Percentiles rank a stretch among this genome's conserved stretches.
These are phyloP conservation scores for Ogataea hybrid DNA, from an alignment of 1,139 yeast species.

Conservation along the genomic window DNA sequence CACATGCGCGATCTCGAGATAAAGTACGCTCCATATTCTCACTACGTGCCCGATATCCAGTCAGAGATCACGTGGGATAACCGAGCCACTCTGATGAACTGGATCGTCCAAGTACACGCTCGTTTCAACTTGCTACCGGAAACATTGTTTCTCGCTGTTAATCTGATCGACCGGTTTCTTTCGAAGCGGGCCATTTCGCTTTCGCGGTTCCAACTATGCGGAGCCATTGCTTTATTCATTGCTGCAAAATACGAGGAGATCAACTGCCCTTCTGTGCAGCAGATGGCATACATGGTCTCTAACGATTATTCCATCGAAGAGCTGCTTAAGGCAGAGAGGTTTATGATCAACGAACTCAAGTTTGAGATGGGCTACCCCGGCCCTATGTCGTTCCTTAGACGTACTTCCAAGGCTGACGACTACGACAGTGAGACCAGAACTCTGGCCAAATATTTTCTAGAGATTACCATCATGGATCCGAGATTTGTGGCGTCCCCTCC, in stretches of 20 bases:
- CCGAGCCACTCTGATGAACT: constrained; percentile 83
- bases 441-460: constrained; percentile 87
- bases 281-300: constrained; percentile 94
- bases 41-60: constrained; percentile 74
- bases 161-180: constrained; percentile 87
- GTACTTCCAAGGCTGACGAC: constrained; percentile 97
- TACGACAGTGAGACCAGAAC: constrained; percentile 94
- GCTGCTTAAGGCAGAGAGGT: constrained; percentile 85
- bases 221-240: constrained; percentile 89
- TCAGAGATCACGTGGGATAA: constrained; percentile 89
- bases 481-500: constrained; percentile 87
- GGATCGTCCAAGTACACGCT: constrained; percentile 94
- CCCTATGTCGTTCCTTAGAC: constrained; percentile 92
- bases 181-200: constrained; percentile 72
- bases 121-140: constrained; percentile 89
- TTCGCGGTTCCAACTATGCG: constrained; percentile 86
- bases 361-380: constrained; percentile 99
- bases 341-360: constrained; percentile 86
- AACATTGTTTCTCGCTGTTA: constrained; percentile 81
- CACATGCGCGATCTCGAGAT: constrained; percentile 79
- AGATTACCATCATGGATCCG: constrained; percentile 88
- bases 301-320: constrained; percentile 83
- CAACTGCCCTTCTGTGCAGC: constrained; percentile 91
- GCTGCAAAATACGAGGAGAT: constrained; percentile 98
- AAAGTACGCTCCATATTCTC: constrained; percentile 72